A percentile compares a stretch with the other conserved stretches of the same genome.
Conservation (phyloP, 768 basidiomycete species). For the Rhodotorula babjevae region DNA sequence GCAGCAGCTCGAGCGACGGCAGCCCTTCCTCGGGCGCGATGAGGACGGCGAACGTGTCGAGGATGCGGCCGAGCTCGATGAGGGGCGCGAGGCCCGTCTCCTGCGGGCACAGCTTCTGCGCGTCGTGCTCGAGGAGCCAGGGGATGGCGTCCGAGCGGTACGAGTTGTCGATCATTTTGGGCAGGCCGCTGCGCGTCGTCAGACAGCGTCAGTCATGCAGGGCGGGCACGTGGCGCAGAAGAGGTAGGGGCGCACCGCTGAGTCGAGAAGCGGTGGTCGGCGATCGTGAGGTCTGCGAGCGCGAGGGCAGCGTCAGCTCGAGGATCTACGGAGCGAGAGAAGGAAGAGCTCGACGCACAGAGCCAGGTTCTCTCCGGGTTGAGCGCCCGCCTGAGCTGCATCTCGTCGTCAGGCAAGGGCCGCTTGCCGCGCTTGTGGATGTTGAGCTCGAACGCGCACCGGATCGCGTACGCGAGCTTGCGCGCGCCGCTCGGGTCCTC, state of each 20-base stretch:
- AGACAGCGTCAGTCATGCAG: not conserved
- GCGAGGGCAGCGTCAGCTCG: not conserved
- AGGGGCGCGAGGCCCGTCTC: constrained; percentile 17
- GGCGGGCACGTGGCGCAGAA: too few species aligned
- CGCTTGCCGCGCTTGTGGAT: constrained; percentile 1
- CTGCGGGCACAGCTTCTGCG: not conserved
- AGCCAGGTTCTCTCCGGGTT: constrained; percentile 22
- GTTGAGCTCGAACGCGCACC: constrained; percentile 15
- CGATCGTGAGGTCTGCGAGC: constrained; percentile 1
- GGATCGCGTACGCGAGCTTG: constrained; percentile 21
- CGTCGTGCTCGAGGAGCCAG: constrained; percentile 19
- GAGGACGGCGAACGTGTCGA: constrained; percentile 15
- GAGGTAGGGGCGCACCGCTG: constrained; percentile 4
- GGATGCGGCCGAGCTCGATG: constrained; percentile 15
- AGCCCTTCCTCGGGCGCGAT: constrained; percentile 2
- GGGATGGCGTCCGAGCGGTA: constrained; percentile 3
- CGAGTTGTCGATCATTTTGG: constrained; percentile 7
- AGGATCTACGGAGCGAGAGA: too few species aligned
- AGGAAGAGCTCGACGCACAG: not conserved
- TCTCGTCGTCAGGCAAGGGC: constrained; percentile 9
- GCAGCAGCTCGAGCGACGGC: constrained; percentile 7
- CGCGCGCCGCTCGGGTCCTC: constrained; percentile 53
- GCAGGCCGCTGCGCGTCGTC: constrained; percentile 4
- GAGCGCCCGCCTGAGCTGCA: not conserved
- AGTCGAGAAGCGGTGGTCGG: constrained; percentile 21